These are phyloP conservation scores for Cronartium quercuum DNA, from an alignment of 1,284 basidiomycete genomes.

Conservation along the genomic window DNA sequence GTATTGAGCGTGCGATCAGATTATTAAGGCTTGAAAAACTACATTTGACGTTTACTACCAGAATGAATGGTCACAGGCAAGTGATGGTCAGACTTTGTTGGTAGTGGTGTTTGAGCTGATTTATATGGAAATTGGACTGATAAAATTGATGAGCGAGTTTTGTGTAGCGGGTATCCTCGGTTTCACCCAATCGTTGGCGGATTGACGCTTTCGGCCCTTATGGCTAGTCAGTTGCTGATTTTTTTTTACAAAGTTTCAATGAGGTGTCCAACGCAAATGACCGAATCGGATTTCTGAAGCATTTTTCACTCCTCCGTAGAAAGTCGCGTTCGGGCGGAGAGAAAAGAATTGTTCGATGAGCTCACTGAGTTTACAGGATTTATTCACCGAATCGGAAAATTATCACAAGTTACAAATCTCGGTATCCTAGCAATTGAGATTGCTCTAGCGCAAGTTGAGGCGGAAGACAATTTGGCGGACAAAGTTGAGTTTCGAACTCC, in stretches of 20 bases:
- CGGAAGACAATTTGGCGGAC: not conserved
- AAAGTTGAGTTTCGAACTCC: not conserved
- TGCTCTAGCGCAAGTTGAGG: conserved; percentile 11
- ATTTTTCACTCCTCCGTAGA: not conserved
- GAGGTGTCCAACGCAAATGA: not conserved
- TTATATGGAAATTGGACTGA: not conserved
- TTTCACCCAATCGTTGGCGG: conserved; percentile 38
- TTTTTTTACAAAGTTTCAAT: not conserved
- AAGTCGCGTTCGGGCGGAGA: conserved; percentile 16
- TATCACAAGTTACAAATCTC: conserved; percentile 33
- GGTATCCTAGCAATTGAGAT: conserved; percentile 34
- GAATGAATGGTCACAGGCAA: conserved; percentile 28
- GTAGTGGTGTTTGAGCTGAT: not conserved
- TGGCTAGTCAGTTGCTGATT: conserved; percentile 21
- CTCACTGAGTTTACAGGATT: conserved; percentile 17
- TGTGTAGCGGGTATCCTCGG: conserved; percentile 32
- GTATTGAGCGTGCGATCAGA: conserved; percentile 30
- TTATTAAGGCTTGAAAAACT: conserved; percentile 33
- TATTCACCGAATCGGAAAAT: conserved; percentile 5
- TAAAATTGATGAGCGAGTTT: not conserved
- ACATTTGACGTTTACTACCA: conserved; percentile 26
- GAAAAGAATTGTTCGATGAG: conserved; percentile 31
- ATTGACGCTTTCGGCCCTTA: conserved; percentile 29
- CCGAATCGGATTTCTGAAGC: too few relatives aligned
- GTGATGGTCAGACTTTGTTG: too few relatives aligned